Conservation (phyloP, 2,329 filamentous ascomycete genomes). For the Huntiella omanensis region DNA sequence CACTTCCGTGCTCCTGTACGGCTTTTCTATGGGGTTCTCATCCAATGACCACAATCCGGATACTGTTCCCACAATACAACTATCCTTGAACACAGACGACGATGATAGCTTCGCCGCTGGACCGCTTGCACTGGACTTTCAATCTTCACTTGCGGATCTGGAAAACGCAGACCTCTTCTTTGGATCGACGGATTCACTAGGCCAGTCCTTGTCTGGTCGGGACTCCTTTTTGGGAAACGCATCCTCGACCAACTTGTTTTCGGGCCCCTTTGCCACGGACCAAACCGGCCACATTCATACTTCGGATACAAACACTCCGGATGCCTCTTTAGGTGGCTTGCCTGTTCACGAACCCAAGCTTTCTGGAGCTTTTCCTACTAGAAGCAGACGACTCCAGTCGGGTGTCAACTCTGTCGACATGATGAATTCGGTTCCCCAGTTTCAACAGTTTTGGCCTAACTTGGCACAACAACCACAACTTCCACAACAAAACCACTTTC, state of each 20-base stretch:
- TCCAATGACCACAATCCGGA: slow-evolving; percentile 7
- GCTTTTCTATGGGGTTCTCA: slow-evolving; percentile 8
- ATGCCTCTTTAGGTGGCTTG: background rate
- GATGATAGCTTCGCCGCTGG: slow-evolving; percentile 6
- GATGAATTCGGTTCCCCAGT: background rate
- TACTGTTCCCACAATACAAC: slow-evolving; percentile 4
- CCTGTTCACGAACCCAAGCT: background rate
- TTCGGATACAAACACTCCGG: no score
- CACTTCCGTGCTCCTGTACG: slow-evolving; percentile 1
- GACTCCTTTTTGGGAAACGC: no score
- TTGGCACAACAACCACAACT: background rate
- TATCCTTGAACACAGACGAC: slow-evolving; percentile 1
- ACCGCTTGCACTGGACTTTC: slow-evolving; percentile 7
- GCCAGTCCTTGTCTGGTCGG: no score
- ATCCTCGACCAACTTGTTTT: no score
- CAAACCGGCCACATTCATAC: background rate
- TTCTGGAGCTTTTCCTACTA: background rate
- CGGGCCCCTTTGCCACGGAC: background rate
- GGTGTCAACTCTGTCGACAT: background rate
- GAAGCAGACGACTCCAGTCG: slow-evolving; percentile 3
- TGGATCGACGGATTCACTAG: background rate
- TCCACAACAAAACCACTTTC: no score
- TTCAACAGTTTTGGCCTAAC: background rate
- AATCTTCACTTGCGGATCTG: slow-evolving; percentile 1
- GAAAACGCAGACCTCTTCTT: slow-evolving; percentile 1